Conservation (phyloP, 768 basidiomycete genomes). For the Harrya chromipes region DNA sequence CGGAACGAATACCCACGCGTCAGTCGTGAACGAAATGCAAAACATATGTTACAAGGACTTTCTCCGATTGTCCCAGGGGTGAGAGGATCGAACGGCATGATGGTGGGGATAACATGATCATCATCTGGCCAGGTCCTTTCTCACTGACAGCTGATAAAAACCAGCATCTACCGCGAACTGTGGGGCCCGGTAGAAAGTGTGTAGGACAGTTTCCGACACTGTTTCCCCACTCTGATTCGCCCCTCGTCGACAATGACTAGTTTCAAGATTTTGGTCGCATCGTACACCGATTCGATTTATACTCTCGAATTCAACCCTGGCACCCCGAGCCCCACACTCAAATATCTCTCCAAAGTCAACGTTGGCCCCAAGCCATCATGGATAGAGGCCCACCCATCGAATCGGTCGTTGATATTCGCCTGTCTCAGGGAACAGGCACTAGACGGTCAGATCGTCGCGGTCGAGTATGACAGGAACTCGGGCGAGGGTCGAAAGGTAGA, state of each 20-base stretch:
- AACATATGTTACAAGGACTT: too few relatives aligned
- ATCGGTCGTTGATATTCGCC: constrained; percentile 59
- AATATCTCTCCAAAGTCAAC: constrained; percentile 40
- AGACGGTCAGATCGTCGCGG: constrained; percentile 60
- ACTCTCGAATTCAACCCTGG: constrained; percentile 64
- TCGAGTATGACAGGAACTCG: constrained; percentile 50
- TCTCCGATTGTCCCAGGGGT: too few relatives aligned
- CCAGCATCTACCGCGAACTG: too few relatives aligned
- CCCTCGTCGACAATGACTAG: constrained; percentile 12
- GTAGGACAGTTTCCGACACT: too few relatives aligned
- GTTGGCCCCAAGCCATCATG: constrained; percentile 73
- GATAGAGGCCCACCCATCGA: constrained; percentile 60
- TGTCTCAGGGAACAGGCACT: constrained; percentile 57
- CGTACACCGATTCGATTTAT: constrained; percentile 62
- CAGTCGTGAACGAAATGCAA: too few relatives aligned
- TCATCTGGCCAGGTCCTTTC: too few relatives aligned
- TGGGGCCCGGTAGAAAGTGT: too few relatives aligned
- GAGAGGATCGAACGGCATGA: too few relatives aligned
- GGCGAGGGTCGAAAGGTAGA: constrained; percentile 45
- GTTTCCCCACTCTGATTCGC: too few relatives aligned
- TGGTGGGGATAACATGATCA: too few relatives aligned
- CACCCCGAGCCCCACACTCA: constrained; percentile 54
- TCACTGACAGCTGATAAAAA: too few relatives aligned
- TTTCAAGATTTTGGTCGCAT: constrained; percentile 52
- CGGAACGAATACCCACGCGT: too few relatives aligned